phyloP scores from a whole-genome alignment of 805 yeast genomes.

The Scheffersomyces lignosus region DNA sequence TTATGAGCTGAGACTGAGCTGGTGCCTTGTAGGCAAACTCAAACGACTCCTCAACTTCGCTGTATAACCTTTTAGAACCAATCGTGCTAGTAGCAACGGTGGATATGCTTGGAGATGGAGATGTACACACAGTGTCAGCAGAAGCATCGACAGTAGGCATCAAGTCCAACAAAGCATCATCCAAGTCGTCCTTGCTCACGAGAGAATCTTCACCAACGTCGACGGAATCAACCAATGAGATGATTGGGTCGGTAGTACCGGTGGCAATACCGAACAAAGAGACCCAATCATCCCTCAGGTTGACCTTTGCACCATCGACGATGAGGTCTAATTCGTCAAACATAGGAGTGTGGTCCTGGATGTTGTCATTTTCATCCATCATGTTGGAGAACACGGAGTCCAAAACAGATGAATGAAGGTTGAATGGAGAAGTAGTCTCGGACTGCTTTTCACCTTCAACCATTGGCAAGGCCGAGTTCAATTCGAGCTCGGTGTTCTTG shows the following conservation, averaged over 20 bases:
- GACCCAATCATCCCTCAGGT: constrained; percentile 55
- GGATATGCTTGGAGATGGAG: not conserved
- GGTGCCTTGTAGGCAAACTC: constrained; percentile 14
- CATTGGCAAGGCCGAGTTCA: constrained; percentile 2
- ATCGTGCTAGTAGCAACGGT: constrained; percentile 1
- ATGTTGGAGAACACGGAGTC: constrained; percentile 49
- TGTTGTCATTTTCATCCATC: constrained; percentile 32
- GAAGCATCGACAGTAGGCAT: not conserved
- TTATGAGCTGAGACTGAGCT: constrained; percentile 21
- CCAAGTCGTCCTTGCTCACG: constrained; percentile 7
- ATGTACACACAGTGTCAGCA: not conserved
- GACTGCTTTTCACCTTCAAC: constrained; percentile 9
- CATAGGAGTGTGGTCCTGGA: constrained; percentile 53
- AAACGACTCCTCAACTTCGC: constrained; percentile 28
- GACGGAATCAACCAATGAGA: not conserved
- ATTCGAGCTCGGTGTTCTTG: constrained; percentile 10
- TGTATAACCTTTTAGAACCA: constrained; percentile 18
- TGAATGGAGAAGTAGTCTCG: constrained; percentile 43
- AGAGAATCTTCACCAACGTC: constrained; percentile 13
- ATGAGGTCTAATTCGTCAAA: constrained; percentile 54
- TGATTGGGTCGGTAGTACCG: constrained; percentile 5
- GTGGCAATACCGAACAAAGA: constrained; percentile 49
- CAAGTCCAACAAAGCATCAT: constrained; percentile 5
- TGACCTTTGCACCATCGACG: constrained; percentile 38
- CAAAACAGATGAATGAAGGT: constrained; percentile 52